Base-by-base conservation (phyloP, 2,329 filamentous ascomycete species). In the Pseudogymnoascus sp. region DNA sequence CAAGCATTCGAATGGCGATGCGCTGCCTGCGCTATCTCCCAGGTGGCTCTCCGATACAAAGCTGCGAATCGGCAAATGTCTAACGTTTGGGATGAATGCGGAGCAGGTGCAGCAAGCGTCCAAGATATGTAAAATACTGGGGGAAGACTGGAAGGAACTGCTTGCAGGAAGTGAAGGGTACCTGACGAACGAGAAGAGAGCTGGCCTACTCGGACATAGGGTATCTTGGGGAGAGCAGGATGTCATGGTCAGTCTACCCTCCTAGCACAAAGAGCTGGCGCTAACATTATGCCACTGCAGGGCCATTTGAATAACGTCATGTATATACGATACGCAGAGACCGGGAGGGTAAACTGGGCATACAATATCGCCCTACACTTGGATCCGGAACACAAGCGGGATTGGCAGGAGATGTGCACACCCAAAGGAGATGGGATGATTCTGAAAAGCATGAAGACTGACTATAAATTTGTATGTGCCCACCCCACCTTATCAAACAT, bases 171-270 rank as follows among this genome's bases (percentile, higher is more conserved):
- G 85, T 63, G 88, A 93, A 69, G 90, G 91, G 0, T 95, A 86
- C 72, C 74, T 94, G 65, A 89, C 86, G 0, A 81, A 79, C 9
- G 78, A 80, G 63, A 80, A 82, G 67, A 79, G 84, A 59, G 83
- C 81, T 51, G 84, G 89, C 0, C 71, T 93, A 35, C 83, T 84
- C 65, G 78, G 81, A 61, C 86, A 90, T 64, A 79, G 81, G 66
- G 87, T 95, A 25, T 85, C 84, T 0, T 95, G 90, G 91, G 92
- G 91, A 31, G 91, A 96, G 73, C 91, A 92, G 88, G 90, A 85
- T 66, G 76, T 74, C 67, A 84, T 84, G 82, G 81, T 84, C 70
- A 75, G 78, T 74, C 62, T 63, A 21, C 36, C 59, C 65, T 55
- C 62, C 59, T 61, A 38, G 13, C 41, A 61, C 9, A n/a, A 31